Evolutionary conservation across 805 yeast genomes (phyloP).

Genomic region (Babjeviella inositovora): DNA sequence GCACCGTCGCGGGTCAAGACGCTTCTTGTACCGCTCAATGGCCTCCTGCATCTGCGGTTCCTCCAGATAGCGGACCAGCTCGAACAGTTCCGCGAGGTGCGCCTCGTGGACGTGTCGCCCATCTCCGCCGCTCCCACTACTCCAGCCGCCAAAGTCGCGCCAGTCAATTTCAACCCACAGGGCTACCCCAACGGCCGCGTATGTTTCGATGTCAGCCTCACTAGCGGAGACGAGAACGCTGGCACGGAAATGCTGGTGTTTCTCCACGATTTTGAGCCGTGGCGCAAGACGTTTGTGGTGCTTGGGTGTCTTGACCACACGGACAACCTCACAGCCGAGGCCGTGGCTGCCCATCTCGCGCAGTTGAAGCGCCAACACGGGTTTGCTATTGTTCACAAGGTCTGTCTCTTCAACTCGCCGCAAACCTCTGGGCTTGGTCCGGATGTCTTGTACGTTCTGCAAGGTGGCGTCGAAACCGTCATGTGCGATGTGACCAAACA

Average conservation of each 20-base stretch:
- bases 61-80: constrained; percentile 19
- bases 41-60: constrained; percentile 23
- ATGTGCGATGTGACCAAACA: constrained; percentile 58
- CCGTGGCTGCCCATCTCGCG: constrained; percentile 10
- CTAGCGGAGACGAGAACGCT: constrained; percentile 27
- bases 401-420: constrained; percentile 38
- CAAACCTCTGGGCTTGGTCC: too few relatives aligned
- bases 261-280: constrained; percentile 83
- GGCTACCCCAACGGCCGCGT: constrained; percentile 70
- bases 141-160: constrained; percentile 2
- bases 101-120: constrained; percentile 66
- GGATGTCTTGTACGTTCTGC: too few relatives aligned
- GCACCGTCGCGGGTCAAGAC: constrained; percentile 54
- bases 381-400: constrained; percentile 33
- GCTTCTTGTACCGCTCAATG: constrained; percentile 53
- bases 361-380: constrained; percentile 31
- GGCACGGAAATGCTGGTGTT: constrained; percentile 48
- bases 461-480: constrained; percentile 36
- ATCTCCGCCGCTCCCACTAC: constrained; percentile 17
- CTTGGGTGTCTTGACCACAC: constrained; percentile 22
- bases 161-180: constrained; percentile 56
- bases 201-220: constrained; percentile 39
- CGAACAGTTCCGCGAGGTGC: constrained; percentile 36
- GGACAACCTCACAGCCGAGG: constrained; percentile 6
- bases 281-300: constrained; percentile 57